Evolutionary conservation across 2,329 filamentous ascomycete species (phyloP), one percentile per base, ranked within the genome.

Genomic region (Mariannaea sp.): DNA sequence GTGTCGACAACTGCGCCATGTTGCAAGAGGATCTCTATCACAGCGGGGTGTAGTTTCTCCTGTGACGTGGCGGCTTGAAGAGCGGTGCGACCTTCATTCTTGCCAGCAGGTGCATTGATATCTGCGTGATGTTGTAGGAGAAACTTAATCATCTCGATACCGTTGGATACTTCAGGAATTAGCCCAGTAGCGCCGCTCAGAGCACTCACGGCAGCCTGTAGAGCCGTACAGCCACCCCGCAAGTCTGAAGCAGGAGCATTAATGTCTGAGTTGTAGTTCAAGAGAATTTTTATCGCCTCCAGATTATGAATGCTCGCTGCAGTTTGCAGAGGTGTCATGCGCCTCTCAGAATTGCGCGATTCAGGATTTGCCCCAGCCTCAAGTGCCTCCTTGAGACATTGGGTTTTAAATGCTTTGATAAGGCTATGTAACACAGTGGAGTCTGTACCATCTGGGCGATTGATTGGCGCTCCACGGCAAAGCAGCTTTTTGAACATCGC

Each of bases 171-270:
- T 5, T 7, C 10, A 8, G 35, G 12, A 3, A 2, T 1, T n/a
- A n/a, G n/a, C 17, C 33, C 7, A 8, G 5, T 0, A 2, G 7
- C 1, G 1, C 3, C 2, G 7, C 39, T 1, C 2, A 9, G 12
- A 10, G 10, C 19, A 3, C 30, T 4, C 8, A 14, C n/a, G 5
- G 6, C 26, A 16, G 5, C 2, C 24, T 12, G 19, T 20, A 4
- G 44, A 49, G 51, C 5, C 35, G 41, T 8, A 12, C n/a, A 4
- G 49, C 26, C 45, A 54, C 44, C 5, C 33, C 43, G 4, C 38
- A 41, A 16, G 45, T 49, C n/a, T 39, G 45, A 14, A 49, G 51
- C 51, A 1, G 51, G 45, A 1, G 39, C 45, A 17, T 54, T 46
- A 7, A 54, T 30, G 5, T 39, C 51, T 3, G 45, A 39, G 14